A percentile compares a stretch with the other conserved stretches of the same genome.
phyloP scores from a whole-genome alignment of 192 early-diverging fungal species.

The Coemansia aciculifera region DNA sequence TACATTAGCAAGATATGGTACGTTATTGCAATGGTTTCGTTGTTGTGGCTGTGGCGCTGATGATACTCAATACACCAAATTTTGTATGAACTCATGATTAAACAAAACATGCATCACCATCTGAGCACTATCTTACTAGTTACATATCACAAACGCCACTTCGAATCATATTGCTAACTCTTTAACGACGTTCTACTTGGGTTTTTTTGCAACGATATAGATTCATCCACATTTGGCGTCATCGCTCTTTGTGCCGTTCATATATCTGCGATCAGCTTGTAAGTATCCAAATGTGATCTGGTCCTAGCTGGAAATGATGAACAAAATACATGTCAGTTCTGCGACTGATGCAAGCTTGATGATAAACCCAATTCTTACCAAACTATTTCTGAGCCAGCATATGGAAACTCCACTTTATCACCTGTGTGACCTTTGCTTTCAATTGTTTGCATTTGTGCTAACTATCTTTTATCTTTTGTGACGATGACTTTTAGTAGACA shows the following conservation, averaged over 20 bases:
- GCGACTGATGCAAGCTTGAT: slow-evolving; percentile 58
- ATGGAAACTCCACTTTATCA: not conserved
- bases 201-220: not conserved
- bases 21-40: not conserved
- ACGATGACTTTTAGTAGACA: not conserved
- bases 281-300: not conserved
- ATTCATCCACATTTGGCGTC: too few relatives aligned
- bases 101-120: slow-evolving; percentile 56
- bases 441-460: not conserved
- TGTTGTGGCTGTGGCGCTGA: slow-evolving; percentile 30
- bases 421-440: not conserved
- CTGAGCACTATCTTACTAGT: slow-evolving; percentile 23
- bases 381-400: slow-evolving; percentile 30
- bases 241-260: not conserved
- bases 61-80: slow-evolving; percentile 37
- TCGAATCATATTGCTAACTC: not conserved
- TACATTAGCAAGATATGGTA: not conserved
- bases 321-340: slow-evolving; percentile 48
- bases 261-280: not conserved
- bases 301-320: slow-evolving; percentile 31
- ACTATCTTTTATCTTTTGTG: not conserved
- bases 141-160: not conserved
- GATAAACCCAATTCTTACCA: slow-evolving; percentile 50
- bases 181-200: too few relatives aligned
- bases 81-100: slow-evolving; percentile 28